Percentiles rank a stretch among this genome's conserved stretches.
These are phyloP conservation scores for Pseudocercospora fijiensis DNA, from an alignment of 2,329 filamentous ascomycete species.

Conservation along the genomic window DNA sequence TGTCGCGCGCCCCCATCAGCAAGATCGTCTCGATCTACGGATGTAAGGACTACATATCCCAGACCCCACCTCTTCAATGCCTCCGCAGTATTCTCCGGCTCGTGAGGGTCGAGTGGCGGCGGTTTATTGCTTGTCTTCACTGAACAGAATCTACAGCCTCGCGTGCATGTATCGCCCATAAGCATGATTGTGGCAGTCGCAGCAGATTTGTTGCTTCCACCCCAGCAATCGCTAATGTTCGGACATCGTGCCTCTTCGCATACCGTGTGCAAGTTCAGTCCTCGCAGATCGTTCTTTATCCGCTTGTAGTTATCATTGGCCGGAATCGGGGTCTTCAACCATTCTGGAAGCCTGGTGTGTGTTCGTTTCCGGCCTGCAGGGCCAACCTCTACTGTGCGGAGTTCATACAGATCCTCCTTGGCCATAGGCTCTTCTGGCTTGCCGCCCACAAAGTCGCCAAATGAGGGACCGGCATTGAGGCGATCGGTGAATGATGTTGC, in stretches of 20 bases:
- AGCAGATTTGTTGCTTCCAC: constrained; percentile 79
- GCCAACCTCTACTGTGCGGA: constrained; percentile 62
- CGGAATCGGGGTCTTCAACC: constrained; percentile 95
- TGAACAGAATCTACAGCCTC: constrained; percentile 93
- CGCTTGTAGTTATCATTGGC: constrained; percentile 84
- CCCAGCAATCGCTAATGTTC: constrained; percentile 98
- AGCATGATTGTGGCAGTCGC: constrained; percentile 99
- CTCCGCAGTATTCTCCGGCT: constrained; percentile 95
- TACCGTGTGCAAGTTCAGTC: constrained; percentile 87
- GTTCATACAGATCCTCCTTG: constrained; percentile 57
- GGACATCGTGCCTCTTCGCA: constrained; percentile 97
- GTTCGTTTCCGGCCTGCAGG: constrained; percentile 63
- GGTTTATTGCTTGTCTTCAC: constrained; percentile 81
- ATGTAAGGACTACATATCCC: constrained; percentile 92
- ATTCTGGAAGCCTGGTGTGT: constrained; percentile 76
- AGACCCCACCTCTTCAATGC: constrained; percentile 89
- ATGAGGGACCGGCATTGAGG: constrained; percentile 64
- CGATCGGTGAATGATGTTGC: constrained; percentile 61
- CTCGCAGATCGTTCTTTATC: constrained; percentile 89
- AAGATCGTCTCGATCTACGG: constrained; percentile 90
- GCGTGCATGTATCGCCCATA: constrained; percentile 97
- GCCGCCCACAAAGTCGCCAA: constrained; percentile 60
- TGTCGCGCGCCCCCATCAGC: constrained; percentile 83
- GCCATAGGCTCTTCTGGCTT: constrained; percentile 41
- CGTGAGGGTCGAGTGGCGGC: constrained; percentile 86